These are phyloP conservation scores for Phytomonas francai DNA, from an alignment of 208 protist genomes.

Conservation along the genomic window DNA sequence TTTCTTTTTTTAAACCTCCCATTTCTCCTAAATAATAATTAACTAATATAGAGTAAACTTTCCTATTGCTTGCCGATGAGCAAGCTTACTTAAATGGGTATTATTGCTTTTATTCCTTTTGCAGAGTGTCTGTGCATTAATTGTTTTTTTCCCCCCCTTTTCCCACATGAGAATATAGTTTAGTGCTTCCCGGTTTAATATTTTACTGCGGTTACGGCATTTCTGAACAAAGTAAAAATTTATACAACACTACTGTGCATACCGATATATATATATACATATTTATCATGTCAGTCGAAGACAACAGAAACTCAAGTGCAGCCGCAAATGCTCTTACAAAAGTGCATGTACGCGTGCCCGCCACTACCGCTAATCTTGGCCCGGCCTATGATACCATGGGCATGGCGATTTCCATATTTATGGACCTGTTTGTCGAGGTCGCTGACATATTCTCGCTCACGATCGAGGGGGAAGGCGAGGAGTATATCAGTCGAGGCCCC, in stretches of 20 bases:
- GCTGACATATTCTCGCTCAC: slow-evolving; percentile 65
- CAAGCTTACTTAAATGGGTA: slow-evolving; percentile 1
- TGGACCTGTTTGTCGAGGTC: slow-evolving; percentile 82
- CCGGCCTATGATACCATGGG: slow-evolving; percentile 89
- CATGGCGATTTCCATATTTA: slow-evolving; percentile 89
- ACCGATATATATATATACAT: slow-evolving; percentile 4
- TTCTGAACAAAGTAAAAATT: not conserved
- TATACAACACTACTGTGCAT: slow-evolving; percentile 2
- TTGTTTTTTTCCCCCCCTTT: not conserved
- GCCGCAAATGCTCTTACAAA: slow-evolving; percentile 19
- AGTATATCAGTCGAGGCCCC: slow-evolving; percentile 49
- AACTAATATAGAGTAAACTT: slow-evolving; percentile 7
- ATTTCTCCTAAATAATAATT: slow-evolving; percentile 11
- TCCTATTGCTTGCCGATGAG: slow-evolving; percentile 5
- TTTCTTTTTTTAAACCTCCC: slow-evolving; percentile 9
- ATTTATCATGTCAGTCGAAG: not conserved
- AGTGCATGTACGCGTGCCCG: slow-evolving; percentile 83
- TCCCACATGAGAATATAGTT: not conserved
- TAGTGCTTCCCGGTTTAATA: not conserved
- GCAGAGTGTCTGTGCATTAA: not conserved
- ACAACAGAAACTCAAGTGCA: not conserved
- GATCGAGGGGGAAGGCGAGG: slow-evolving; percentile 71
- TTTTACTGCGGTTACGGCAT: not conserved
- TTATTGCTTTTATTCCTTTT: not conserved
- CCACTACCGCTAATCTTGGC: slow-evolving; percentile 91